Evolutionary conservation across 352 stramenopile genomes (phyloP).

Genomic region (Pythium aquatile): DNA sequence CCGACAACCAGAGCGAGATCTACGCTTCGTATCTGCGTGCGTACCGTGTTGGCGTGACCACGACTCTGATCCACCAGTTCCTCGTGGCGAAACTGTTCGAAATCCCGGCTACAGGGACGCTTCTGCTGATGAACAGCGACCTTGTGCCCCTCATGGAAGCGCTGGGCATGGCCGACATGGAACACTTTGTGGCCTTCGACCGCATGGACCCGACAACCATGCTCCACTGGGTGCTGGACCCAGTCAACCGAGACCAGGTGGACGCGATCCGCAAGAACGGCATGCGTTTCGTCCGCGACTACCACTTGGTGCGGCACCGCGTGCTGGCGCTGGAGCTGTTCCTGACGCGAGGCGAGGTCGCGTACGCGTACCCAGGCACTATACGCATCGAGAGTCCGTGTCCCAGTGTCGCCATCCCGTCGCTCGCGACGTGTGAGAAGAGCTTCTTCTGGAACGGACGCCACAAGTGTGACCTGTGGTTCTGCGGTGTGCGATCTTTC

Average conservation of each 20-base stretch:
- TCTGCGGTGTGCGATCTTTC: constrained; percentile 61
- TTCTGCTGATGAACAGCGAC: constrained; percentile 69
- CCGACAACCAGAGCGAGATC: constrained; percentile 59
- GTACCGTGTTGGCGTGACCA: constrained; percentile 73
- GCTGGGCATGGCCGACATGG: constrained; percentile 49
- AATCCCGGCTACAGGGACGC: constrained; percentile 66
- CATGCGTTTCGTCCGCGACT: constrained; percentile 54
- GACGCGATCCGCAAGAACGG: constrained; percentile 57
- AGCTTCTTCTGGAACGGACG: constrained; percentile 50
- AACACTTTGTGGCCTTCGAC: constrained; percentile 70
- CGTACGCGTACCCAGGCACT: constrained; percentile 45
- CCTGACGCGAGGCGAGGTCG: constrained; percentile 41
- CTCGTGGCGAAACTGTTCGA: constrained; percentile 80
- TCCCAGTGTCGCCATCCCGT: constrained; percentile 51
- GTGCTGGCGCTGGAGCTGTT: constrained; percentile 60
- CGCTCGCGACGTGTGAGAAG: constrained; percentile 40
- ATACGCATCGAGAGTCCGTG: constrained; percentile 46
- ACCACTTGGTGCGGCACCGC: constrained; percentile 61
- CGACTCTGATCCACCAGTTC: constrained; percentile 74
- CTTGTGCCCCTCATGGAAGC: constrained; percentile 47
- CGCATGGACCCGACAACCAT: constrained; percentile 42
- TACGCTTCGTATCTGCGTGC: constrained; percentile 70
- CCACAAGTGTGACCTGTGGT: constrained; percentile 77
- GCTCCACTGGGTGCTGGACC: constrained; percentile 53
- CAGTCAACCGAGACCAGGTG: constrained; percentile 46